Evolutionary conservation across 202 grass and related monocot genomes (phyloP).

Genomic region (Zoysia matrella): DNA sequence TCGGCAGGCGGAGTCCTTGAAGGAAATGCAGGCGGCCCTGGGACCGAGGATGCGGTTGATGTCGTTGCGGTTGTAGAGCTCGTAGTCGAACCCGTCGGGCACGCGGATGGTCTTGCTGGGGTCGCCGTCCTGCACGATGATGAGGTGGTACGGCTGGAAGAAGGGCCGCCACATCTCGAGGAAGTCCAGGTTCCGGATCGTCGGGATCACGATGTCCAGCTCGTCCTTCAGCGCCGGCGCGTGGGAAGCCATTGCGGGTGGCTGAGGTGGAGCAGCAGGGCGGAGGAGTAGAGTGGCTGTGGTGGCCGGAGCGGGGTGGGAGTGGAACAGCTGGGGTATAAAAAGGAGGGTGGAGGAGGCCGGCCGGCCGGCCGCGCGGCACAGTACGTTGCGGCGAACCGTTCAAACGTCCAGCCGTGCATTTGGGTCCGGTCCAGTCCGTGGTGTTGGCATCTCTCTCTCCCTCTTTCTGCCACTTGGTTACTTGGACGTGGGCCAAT

Average conservation of each 20-base stretch:
- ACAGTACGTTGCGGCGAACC: neutral
- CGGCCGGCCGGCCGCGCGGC: no score
- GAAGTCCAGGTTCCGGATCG: slow-evolving; percentile 79
- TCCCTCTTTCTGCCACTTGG: no score
- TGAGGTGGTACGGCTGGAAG: slow-evolving; percentile 87
- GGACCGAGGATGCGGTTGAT: slow-evolving; percentile 87
- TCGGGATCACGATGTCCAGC: slow-evolving; percentile 91
- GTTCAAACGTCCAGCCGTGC: slow-evolving; percentile 22
- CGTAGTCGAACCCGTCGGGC: slow-evolving; percentile 84
- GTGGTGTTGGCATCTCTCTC: neutral
- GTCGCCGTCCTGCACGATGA: slow-evolving; percentile 21
- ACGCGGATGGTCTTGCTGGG: slow-evolving; percentile 69
- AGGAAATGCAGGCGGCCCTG: slow-evolving; percentile 83
- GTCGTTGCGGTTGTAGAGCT: slow-evolving; percentile 96
- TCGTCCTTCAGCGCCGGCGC: slow-evolving; percentile 66
- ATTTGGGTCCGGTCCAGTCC: neutral
- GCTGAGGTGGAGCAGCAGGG: neutral
- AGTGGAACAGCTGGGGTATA: no score
- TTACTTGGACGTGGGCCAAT: neutral
- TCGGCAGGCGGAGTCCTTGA: slow-evolving; percentile 69
- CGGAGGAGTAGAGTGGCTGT: no score
- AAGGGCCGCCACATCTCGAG: slow-evolving; percentile 89
- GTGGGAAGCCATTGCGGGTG: slow-evolving; percentile 34
- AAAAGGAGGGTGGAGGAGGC: no score
- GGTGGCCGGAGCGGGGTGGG: no score